Base-by-base conservation (phyloP, 2,329 filamentous ascomycete species). In the Exophiala mesophila region DNA sequence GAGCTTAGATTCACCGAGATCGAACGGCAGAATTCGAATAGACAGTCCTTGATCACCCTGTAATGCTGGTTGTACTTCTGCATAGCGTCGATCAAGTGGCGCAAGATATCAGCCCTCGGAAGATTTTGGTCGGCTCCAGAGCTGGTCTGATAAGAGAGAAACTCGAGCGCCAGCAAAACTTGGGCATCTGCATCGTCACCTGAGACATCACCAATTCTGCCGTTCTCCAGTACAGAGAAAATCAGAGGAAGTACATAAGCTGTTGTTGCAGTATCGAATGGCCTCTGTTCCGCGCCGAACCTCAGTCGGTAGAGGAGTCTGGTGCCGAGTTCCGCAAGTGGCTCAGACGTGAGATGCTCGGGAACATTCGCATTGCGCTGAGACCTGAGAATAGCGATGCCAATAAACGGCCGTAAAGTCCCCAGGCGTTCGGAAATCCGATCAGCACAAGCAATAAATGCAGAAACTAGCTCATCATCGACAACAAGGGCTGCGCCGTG, bases 51-150 rank as follows among this genome's bases (percentile, higher is more conserved):
- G 66, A 96, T 80, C 44, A 89, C 72, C 65, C 95, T 95, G 70
- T 96, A 96, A 64, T 98, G 92, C 59, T 94, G 88, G 32, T 81
- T 83, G 62, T 94, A 95, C 47, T 69, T 77, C 60, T 94, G 86
- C 85, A 98, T 94, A 1, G 88, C 83, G 32, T 72, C 72, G 43
- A 95, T 82, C 26, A 98, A 71, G 3, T 77, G 73, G 2, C 77
- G 70, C 3, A 97, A 64, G 26, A 95, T 72, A 45, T 88, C 78
- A 38, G 77, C 74, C 6, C 92, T 81, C 20, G 90, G 88, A 18
- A 96, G 75, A 21, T 81, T 77, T 38, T 77, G 72, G 55, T 95
- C 85, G 20, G 78, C 74, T 69, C 83, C 94, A 19, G 82, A 77
- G 57, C 83, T 80, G 1, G 89, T 89, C 61, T 98, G 92, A 65